Evolutionary conservation across 148 eudicot species (phyloP), one percentile per base, ranked within the genome.

Genomic region (Fallopia convolvulus): DNA sequence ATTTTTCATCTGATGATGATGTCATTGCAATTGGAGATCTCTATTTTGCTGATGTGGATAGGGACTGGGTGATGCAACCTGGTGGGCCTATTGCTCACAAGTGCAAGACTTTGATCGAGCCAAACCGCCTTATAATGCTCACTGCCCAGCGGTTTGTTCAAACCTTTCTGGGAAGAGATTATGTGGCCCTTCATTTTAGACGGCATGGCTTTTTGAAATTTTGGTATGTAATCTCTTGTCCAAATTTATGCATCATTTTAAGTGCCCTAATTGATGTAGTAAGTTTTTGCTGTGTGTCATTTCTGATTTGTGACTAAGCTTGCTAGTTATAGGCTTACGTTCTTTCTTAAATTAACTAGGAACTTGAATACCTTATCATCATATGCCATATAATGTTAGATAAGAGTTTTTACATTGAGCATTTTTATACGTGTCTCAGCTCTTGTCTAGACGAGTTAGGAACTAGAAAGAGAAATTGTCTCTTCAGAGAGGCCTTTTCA

Each of bases 61-160:
- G 82, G 70, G 97, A 90, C 17, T 89, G 96, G 99, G 97, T 90
- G 83, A 86, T 89, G 94, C 99, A 93, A 81, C 94, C 98, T 0
- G 94, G 99, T 42, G 99, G 99, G 76, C 99, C 99, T 17, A 85
- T 95, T 83, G 94, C 94, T 74, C 99, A 95, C 79, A 81, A 82
- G 75, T 95, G 99, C 70, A 89, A 80, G 86, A 89, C 98, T 48
- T 74, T 95, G 83, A 90, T 95, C 75, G 94, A 95, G 84, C 98
- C 99, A 5, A 93, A 97, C 80, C 91, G 91, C 20, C 88, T 93
- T 55, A 95, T 95, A 70, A 78, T 90, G 89, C 85, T 91, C 68
- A 93, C 98, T 66, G 98, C 99, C 15, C 99, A 95, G 75, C 94
- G 99, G 6, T 95, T 95, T 81, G 82, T 95, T 40, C 99, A 95